Evolutionary conservation across 2,329 filamentous ascomycete genomes (phyloP).

Genomic region (Thelonectria blattea): DNA sequence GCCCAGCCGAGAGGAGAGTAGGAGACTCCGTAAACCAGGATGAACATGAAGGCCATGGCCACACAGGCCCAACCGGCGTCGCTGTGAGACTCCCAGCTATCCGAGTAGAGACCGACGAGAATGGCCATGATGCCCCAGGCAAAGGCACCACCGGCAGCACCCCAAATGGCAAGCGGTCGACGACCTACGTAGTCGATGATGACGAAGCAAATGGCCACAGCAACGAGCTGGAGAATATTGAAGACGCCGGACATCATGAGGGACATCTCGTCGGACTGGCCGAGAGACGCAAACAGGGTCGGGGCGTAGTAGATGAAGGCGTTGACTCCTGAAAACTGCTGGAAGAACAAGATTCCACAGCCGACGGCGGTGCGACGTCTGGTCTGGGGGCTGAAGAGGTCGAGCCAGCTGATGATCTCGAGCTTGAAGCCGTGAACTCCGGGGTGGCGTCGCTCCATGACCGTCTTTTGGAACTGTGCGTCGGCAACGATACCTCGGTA

Average conservation of each 20-base stretch:
- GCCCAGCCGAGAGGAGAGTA: slow-evolving; percentile 51
- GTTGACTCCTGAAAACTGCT: slow-evolving; percentile 22
- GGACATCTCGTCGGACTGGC: slow-evolving; percentile 35
- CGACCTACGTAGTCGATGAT: slow-evolving; percentile 54
- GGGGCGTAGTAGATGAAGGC: slow-evolving; percentile 54
- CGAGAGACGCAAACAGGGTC: slow-evolving; percentile 37
- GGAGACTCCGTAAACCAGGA: slow-evolving; percentile 37
- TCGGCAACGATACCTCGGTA: slow-evolving; percentile 57
- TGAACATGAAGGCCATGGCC: slow-evolving; percentile 38
- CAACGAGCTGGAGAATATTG: slow-evolving; percentile 53
- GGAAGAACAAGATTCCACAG: slow-evolving; percentile 19
- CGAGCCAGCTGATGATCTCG: slow-evolving; percentile 52
- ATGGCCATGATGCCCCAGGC: slow-evolving; percentile 59
- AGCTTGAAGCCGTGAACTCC: slow-evolving; percentile 45
- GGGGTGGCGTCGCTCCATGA: slow-evolving; percentile 13
- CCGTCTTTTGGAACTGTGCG: slow-evolving; percentile 49
- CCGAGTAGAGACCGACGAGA: slow-evolving; percentile 55
- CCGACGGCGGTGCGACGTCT: slow-evolving; percentile 18
- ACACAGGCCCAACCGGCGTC: slow-evolving; percentile 63
- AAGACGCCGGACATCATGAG: slow-evolving; percentile 49
- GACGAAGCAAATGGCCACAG: slow-evolving; percentile 16
- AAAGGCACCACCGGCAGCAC: slow-evolving; percentile 55
- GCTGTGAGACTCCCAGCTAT: slow-evolving; percentile 53
- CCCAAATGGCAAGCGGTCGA: slow-evolving; percentile 50
- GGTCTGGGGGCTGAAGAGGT: slow-evolving; percentile 49